Evolutionary conservation across 2,329 filamentous ascomycete species (phyloP).

Genomic region (Whalleya microplaca): DNA sequence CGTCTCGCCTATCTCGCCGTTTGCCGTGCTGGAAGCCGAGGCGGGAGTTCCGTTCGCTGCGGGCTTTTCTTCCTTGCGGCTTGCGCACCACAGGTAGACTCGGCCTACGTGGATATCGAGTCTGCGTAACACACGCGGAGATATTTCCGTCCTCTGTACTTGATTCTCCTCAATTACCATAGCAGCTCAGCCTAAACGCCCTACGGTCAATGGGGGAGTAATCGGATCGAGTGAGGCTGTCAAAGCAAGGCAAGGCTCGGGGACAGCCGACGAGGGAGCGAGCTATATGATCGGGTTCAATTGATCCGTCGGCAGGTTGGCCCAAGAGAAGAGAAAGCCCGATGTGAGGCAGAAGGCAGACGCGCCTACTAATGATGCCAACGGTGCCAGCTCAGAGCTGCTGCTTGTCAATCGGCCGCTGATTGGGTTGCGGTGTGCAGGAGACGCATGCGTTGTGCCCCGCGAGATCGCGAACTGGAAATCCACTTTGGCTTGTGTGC

Average conservation of each 20-base stretch:
- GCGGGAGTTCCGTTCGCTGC: not conserved
- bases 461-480: not conserved
- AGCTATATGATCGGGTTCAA: not conserved
- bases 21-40: not conserved
- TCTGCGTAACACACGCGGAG: too few relatives aligned
- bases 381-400: not conserved
- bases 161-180: not conserved
- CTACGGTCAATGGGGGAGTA: not conserved
- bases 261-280: not conserved
- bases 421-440: not conserved
- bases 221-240: not conserved
- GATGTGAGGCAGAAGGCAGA: not conserved
- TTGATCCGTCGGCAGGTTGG: not conserved
- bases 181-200: not conserved
- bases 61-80: not conserved
- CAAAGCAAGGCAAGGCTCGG: not conserved
- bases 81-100: too few relatives aligned
- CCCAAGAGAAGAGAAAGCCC: not conserved
- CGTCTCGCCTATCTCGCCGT: not conserved
- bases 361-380: not conserved
- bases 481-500: not conserved
- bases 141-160: not conserved
- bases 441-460: not conserved
- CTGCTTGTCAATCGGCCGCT: not conserved
- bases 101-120: too few relatives aligned